phyloP scores from a whole-genome alignment of 2,329 filamentous ascomycete genomes.

The Aspergillus floridensis region DNA sequence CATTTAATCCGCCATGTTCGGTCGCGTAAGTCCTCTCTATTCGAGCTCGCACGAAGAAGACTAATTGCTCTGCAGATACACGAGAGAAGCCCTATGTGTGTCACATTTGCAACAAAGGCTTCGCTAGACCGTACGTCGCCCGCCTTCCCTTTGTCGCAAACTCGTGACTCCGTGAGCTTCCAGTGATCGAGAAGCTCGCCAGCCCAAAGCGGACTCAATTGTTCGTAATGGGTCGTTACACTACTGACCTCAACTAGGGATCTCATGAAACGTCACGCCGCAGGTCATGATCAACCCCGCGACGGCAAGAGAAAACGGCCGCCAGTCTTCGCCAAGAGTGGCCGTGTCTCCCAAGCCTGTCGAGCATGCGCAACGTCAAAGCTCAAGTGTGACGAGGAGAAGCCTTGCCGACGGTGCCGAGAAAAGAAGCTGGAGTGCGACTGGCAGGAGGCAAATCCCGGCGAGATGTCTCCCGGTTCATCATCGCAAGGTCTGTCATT shows the following conservation, averaged over 20 bases:
- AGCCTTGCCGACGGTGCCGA: slow-evolving; percentile 53
- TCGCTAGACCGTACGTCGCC: slow-evolving; percentile 29
- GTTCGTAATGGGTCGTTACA: neutral
- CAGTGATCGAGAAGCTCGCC: too few relatives aligned
- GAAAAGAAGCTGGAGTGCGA: slow-evolving; percentile 50
- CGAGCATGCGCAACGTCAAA: slow-evolving; percentile 53
- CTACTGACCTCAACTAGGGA: slow-evolving; percentile 31
- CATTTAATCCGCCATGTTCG: slow-evolving; percentile 55
- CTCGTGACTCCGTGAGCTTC: too few relatives aligned
- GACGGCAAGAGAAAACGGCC: slow-evolving; percentile 31
- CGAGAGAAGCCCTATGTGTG: slow-evolving; percentile 35
- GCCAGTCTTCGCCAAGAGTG: slow-evolving; percentile 22
- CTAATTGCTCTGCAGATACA: slow-evolving; percentile 18
- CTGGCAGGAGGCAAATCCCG: slow-evolving; percentile 21
- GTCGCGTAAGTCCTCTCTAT: slow-evolving; percentile 36
- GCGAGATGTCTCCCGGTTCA: slow-evolving; percentile 20
- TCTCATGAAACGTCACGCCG: slow-evolving; percentile 52
- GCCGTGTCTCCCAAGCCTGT: slow-evolving; percentile 51
- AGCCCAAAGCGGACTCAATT: too few relatives aligned
- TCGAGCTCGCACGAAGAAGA: neutral
- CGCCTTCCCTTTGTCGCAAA: neutral
- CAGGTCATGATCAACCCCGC: slow-evolving; percentile 35
- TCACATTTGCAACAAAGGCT: slow-evolving; percentile 33
- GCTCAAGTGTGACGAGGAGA: slow-evolving; percentile 54
- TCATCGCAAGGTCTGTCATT: slow-evolving; percentile 12